These are phyloP conservation scores for Phoma herbarum DNA, from an alignment of 2,329 filamentous ascomycete genomes.

Conservation along the genomic window DNA sequence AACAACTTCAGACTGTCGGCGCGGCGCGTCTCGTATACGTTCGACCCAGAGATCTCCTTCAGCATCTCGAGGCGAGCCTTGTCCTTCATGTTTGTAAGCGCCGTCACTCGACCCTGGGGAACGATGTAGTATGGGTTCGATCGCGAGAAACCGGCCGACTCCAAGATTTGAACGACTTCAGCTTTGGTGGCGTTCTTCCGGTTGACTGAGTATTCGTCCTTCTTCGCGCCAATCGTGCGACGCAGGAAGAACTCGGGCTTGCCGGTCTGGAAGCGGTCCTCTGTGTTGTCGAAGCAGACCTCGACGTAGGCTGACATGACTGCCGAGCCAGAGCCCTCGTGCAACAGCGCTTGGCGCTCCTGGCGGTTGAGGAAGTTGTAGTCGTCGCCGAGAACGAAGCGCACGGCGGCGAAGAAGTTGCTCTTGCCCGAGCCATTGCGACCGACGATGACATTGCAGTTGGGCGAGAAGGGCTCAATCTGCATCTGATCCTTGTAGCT, in stretches of 20 bases:
- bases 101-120: slow-evolving; percentile 93
- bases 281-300: slow-evolving; percentile 97
- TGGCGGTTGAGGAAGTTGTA: slow-evolving; percentile 96
- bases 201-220: slow-evolving; percentile 98
- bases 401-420: slow-evolving; percentile 99
- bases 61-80: slow-evolving; percentile 85
- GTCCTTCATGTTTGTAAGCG: slow-evolving; percentile 98
- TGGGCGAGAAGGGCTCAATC: slow-evolving; percentile 96
- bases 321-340: slow-evolving; percentile 96
- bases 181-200: slow-evolving; percentile 94
- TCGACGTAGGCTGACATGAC: slow-evolving; percentile 99
- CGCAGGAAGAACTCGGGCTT: slow-evolving; percentile 90
- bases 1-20: slow-evolving; percentile 96
- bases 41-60: slow-evolving; percentile 98
- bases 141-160: slow-evolving; percentile 94
- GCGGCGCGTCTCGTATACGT: slow-evolving; percentile 92
- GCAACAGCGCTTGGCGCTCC: slow-evolving; percentile 93
- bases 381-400: slow-evolving; percentile 96
- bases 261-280: slow-evolving; percentile 93
- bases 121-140: slow-evolving; percentile 99
- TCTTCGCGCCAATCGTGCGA: slow-evolving; percentile 95
- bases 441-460: slow-evolving; percentile 97
- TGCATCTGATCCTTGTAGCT: slow-evolving; percentile 99
- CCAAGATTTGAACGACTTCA: slow-evolving; percentile 93
- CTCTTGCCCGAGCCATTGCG: slow-evolving; percentile 99